Percentiles rank a stretch among this genome's conserved stretches.
Conservation (phyloP, 176 grass and related monocot species). For the Poa annua region DNA sequence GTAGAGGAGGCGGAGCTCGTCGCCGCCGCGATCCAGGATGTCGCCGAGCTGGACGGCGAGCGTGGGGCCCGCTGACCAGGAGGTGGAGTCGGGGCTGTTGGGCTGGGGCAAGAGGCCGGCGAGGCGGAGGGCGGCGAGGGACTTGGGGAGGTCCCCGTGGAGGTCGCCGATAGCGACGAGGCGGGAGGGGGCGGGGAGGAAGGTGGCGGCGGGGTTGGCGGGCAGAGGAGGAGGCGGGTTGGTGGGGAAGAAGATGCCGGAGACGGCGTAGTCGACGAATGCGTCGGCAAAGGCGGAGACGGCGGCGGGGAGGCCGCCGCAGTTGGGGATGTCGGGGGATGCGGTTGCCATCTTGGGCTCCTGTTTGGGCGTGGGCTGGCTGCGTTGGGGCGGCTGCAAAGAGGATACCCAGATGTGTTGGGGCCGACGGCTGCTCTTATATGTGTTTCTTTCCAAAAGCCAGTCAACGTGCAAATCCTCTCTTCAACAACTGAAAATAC, state of each 20-base stretch:
- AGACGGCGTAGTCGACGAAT: conserved; percentile 78
- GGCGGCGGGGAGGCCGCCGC: conserved; percentile 62
- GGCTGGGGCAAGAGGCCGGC: conserved; percentile 52
- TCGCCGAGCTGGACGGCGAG: conserved; percentile 93
- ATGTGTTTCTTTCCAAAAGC: neutral
- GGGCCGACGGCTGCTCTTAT: neutral
- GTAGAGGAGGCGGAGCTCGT: conserved; percentile 88
- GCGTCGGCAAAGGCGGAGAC: conserved; percentile 87
- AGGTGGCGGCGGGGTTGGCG: conserved; percentile 41
- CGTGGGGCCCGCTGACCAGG: conserved; percentile 68
- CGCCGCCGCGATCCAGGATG: conserved; percentile 87
- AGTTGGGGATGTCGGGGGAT: conserved; percentile 45
- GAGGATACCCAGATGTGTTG: neutral
- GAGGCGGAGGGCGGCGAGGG: conserved; percentile 74
- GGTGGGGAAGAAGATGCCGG: conserved; percentile 70
- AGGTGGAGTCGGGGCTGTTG: neutral
- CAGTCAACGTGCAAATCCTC: neutral
- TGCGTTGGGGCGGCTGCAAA: conserved; percentile 5
- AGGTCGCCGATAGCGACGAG: conserved; percentile 90
- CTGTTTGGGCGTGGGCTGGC: neutral
- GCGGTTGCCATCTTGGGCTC: conserved; percentile 6
- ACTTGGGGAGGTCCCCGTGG: conserved; percentile 84
- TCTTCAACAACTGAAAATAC: too few species aligned
- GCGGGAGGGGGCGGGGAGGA: conserved; percentile 60
- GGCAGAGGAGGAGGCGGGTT: neutral